phyloP scores from a whole-genome alignment of 2,329 filamentous ascomycete genomes.

The Diaporthe sp. region DNA sequence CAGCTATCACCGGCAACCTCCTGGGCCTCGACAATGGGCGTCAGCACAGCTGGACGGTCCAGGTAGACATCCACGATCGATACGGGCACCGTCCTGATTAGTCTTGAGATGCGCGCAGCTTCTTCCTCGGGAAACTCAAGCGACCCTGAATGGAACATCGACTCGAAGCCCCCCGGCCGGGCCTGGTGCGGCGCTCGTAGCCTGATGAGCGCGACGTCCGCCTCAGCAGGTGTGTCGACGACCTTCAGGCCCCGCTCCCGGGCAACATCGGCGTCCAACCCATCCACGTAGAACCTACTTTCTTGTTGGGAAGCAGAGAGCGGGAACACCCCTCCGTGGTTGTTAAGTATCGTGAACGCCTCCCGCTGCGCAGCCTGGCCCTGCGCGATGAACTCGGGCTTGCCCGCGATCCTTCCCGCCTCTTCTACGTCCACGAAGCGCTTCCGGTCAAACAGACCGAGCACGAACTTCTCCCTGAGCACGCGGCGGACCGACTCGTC shows the following conservation, averaged over 20 bases:
- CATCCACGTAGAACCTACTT: slow-evolving; percentile 45
- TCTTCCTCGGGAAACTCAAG: slow-evolving; percentile 57
- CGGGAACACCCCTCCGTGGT: slow-evolving; percentile 35
- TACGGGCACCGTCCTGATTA: slow-evolving; percentile 55
- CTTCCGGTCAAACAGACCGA: slow-evolving; percentile 67
- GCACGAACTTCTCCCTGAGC: slow-evolving; percentile 63
- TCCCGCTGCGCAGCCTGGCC: slow-evolving; percentile 54
- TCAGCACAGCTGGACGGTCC: slow-evolving; percentile 59
- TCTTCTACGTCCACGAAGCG: slow-evolving; percentile 62
- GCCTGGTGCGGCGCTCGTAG: slow-evolving; percentile 57
- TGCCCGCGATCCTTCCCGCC: slow-evolving; percentile 58
- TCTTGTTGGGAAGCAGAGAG: neutral
- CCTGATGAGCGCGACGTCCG: slow-evolving; percentile 57
- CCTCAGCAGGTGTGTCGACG: slow-evolving; percentile 53
- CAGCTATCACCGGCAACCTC: neutral
- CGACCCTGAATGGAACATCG: slow-evolving; percentile 55
- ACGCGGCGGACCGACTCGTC: slow-evolving; percentile 62
- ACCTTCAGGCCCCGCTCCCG: slow-evolving; percentile 49
- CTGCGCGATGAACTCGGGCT: slow-evolving; percentile 56
- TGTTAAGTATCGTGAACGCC: slow-evolving; percentile 47
- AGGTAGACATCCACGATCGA: slow-evolving; percentile 60
- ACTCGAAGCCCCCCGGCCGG: slow-evolving; percentile 58
- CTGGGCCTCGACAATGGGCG: slow-evolving; percentile 54
- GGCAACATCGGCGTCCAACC: slow-evolving; percentile 36
- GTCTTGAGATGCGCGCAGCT: slow-evolving; percentile 51